Conservation (phyloP, 495 filamentous ascomycete species). For the Penicilliopsis zonata region DNA sequence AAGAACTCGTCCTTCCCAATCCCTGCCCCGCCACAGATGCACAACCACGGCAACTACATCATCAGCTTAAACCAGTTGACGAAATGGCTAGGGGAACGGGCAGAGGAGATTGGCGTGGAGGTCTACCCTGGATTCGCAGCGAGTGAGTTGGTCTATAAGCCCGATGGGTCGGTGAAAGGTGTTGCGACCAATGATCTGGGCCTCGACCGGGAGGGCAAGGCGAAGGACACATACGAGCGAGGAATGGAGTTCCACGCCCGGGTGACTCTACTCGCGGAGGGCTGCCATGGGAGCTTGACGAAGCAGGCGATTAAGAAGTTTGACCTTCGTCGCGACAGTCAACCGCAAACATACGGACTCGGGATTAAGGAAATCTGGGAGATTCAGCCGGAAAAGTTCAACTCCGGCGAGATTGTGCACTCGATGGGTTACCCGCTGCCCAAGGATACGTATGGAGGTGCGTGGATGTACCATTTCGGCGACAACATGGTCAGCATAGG, state of each 20-base stretch:
- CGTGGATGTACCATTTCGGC: slow-evolving; percentile 98
- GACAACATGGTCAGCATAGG: slow-evolving; percentile 94
- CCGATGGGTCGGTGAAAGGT: slow-evolving; percentile 81
- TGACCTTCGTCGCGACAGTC: slow-evolving; percentile 76
- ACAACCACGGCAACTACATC: slow-evolving; percentile 97
- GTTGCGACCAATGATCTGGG: slow-evolving; percentile 96
- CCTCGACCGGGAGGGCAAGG: slow-evolving; percentile 64
- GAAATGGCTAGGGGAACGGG: slow-evolving; percentile 90
- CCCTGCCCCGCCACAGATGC: slow-evolving; percentile 90
- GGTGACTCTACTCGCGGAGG: slow-evolving; percentile 88
- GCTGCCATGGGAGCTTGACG: slow-evolving; percentile 89
- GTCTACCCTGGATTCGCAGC: slow-evolving; percentile 95
- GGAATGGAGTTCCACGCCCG: slow-evolving; percentile 98
- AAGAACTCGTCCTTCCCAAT: slow-evolving; percentile 65
- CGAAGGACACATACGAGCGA: slow-evolving; percentile 85
- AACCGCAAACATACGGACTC: slow-evolving; percentile 89
- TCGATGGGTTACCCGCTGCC: slow-evolving; percentile 91
- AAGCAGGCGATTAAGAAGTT: slow-evolving; percentile 96
- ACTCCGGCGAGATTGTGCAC: slow-evolving; percentile 73
- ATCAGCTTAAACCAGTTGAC: slow-evolving; percentile 86
- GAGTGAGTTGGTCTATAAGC: slow-evolving; percentile 76
- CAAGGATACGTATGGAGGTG: slow-evolving; percentile 84
- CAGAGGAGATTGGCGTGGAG: slow-evolving; percentile 97
- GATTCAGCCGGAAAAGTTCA: slow-evolving; percentile 84
- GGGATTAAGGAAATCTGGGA: slow-evolving; percentile 98